These are phyloP conservation scores for Artemisia tridentata DNA, from an alignment of 129 eudicot species.

Conservation along the genomic window DNA sequence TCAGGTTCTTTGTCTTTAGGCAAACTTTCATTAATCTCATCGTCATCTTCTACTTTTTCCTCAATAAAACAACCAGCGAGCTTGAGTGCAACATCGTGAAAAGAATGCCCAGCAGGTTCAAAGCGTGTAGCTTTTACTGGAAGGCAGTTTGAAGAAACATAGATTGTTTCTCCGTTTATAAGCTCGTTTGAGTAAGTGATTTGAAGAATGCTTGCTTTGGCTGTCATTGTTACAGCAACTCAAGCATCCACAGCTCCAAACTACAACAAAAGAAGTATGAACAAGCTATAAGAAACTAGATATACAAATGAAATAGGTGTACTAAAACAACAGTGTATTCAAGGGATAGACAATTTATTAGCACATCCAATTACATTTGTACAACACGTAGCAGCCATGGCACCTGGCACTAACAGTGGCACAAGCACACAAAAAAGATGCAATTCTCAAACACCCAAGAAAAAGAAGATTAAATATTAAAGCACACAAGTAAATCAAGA, in stretches of 20 bases:
- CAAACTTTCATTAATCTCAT: conserved; percentile 23
- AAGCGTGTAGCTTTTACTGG: conserved; percentile 59
- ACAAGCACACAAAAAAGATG: neutral
- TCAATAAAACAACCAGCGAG: conserved; percentile 55
- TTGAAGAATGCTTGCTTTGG: conserved; percentile 41
- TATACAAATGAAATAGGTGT: neutral
- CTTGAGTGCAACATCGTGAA: conserved; percentile 75
- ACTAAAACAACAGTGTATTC: neutral
- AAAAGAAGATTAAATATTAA: too few species aligned
- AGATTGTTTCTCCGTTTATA: conserved; percentile 58
- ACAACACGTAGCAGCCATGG: neutral
- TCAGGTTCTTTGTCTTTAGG: conserved; percentile 52
- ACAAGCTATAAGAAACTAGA: conserved; percentile 3
- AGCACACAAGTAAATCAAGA: too few species aligned
- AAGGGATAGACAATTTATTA: neutral
- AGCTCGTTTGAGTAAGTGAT: conserved; percentile 70
- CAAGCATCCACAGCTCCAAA: conserved; percentile 39
- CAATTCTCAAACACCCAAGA: neutral
- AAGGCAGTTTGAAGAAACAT: conserved; percentile 65
- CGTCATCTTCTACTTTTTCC: conserved; percentile 34
- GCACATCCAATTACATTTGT: neutral
- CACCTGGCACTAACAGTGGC: neutral
- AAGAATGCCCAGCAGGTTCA: conserved; percentile 97
- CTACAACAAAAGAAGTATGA: conserved; percentile 14
- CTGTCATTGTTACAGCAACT: conserved; percentile 40